phyloP scores from a whole-genome alignment of 192 early-diverging fungal genomes.

The Linnemannia schmuckeri region DNA sequence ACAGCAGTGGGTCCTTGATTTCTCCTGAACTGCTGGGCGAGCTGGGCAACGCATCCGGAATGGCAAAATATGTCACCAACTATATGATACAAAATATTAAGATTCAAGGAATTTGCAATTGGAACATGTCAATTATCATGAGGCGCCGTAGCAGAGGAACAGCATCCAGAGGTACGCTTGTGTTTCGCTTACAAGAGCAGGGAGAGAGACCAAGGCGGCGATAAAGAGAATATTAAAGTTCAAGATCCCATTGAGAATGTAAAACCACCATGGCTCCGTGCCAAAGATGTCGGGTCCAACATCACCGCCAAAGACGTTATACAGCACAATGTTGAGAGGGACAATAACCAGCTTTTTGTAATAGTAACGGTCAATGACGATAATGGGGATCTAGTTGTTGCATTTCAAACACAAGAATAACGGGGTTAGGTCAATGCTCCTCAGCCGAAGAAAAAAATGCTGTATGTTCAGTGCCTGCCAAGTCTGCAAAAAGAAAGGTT shows the following conservation, averaged over 20 bases:
- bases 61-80: slow-evolving; percentile 59
- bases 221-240: slow-evolving; percentile 92
- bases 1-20: slow-evolving; percentile 54
- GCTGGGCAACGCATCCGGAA: slow-evolving; percentile 58
- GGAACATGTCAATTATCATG: background rate
- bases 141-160: background rate
- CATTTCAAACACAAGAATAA: background rate
- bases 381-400: slow-evolving; percentile 65
- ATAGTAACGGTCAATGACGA: slow-evolving; percentile 80
- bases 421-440: background rate
- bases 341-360: slow-evolving; percentile 81
- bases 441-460: background rate
- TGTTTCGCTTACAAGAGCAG: slow-evolving; percentile 67
- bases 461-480: background rate
- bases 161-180: background rate
- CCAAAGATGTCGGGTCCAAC: slow-evolving; percentile 86
- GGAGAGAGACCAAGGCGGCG: slow-evolving; percentile 74
- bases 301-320: slow-evolving; percentile 88
- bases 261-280: slow-evolving; percentile 88
- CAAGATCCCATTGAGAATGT: slow-evolving; percentile 88
- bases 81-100: slow-evolving; percentile 2
- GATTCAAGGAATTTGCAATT: background rate
- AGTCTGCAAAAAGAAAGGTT: background rate
- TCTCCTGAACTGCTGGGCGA: slow-evolving; percentile 31
- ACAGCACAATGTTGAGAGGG: slow-evolving; percentile 89